Evolutionary conservation across 2,329 filamentous ascomycete genomes (phyloP), one percentile per base, ranked within the genome.

Genomic region (Anthostomella pinea): DNA sequence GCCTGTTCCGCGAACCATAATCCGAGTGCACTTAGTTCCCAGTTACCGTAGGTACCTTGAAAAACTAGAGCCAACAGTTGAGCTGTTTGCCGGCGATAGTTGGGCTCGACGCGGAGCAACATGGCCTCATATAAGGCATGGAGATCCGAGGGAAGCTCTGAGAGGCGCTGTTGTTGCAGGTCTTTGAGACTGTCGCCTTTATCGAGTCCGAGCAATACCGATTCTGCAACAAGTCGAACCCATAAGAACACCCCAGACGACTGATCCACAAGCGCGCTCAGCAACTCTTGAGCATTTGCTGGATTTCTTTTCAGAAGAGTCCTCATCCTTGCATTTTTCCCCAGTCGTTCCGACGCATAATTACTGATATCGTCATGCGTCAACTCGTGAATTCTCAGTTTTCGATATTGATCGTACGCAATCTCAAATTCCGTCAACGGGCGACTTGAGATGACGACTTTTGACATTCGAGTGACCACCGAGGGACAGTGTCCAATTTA

Each of bases 231-330:
- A 8, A 54, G 16, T 3, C 38, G 37, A 24, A 44, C 49, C 51
- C 49, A 52, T 3, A 54, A 35, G 14, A 54, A 52, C 8, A 52
- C 49, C 0, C 46, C 46, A 2, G 35, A 41, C 14, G 48, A 48
- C 9, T 25, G 35, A 3, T 43, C 36, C 6, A 36, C 35, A 5
- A 52, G 45, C 9, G 42, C 38, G 6, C 42, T 15, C 2, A 50
- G 20, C 6, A 51, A 16, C 1, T 17, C n/a, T 6, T 10, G 26
- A 1, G 37, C 24, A n/a, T 28, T 29, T 8, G 8, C 8, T 5
- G 41, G 36, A 3, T 46, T 33, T 8, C 31, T 38, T 4, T 23
- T 19, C 2, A 39, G 19, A 8, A 51, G 23, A 1, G 3, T 16
- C 8, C 46, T 22, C 46, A 54, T 46, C 17, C 34, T 41, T 3